These are phyloP conservation scores for Castanea mollissima DNA, from an alignment of 306 rosid species.

Conservation along the genomic window DNA sequence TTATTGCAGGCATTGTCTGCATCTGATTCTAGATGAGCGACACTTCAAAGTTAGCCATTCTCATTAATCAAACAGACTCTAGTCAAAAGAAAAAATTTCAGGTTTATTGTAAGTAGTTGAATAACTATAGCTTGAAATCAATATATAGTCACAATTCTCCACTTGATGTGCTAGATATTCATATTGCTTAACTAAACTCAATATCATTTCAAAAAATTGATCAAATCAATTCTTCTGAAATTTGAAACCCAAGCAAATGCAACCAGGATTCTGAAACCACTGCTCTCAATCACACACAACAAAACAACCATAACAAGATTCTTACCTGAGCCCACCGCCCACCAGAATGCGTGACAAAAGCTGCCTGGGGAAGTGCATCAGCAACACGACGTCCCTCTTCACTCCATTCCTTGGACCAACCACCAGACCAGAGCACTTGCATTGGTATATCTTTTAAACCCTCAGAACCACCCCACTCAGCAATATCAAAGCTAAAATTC, in stretches of 20 bases:
- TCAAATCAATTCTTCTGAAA: neutral
- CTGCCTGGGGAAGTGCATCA: constrained; percentile 59
- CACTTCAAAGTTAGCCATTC: neutral
- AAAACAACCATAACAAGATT: constrained; percentile 6
- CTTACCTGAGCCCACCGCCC: constrained; percentile 95
- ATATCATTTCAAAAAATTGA: neutral
- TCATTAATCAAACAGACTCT: constrained; percentile 6
- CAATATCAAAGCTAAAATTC: constrained; percentile 79
- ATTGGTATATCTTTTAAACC: constrained; percentile 66
- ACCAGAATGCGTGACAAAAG: constrained; percentile 65
- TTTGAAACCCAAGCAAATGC: constrained; percentile 4
- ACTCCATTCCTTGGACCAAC: constrained; percentile 88
- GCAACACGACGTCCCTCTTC: constrained; percentile 70
- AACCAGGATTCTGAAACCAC: neutral
- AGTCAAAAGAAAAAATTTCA: neutral
- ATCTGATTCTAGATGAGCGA: neutral
- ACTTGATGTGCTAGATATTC: neutral
- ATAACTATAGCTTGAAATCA: neutral
- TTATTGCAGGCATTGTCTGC: neutral
- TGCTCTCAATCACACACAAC: neutral
- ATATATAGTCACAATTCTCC: neutral
- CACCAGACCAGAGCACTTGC: constrained; percentile 74
- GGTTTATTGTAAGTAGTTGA: neutral
- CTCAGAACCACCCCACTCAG: constrained; percentile 79
- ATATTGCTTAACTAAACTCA: neutral